phyloP scores from a whole-genome alignment of 2,329 filamentous ascomycete genomes.

The Talaromyces atroroseus region DNA sequence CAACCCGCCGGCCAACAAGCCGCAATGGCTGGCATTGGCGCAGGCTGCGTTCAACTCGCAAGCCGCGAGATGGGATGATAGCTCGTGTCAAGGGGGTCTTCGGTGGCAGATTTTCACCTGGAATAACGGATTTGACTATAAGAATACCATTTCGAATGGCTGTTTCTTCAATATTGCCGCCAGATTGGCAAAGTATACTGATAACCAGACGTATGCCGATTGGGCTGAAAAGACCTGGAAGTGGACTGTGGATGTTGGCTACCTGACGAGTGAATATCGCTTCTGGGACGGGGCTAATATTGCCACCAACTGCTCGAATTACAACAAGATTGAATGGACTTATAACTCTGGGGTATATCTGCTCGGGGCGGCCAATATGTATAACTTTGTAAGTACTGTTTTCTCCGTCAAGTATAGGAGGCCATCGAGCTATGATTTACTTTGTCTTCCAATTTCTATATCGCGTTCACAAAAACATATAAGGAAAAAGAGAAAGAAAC shows the following conservation, averaged over 20 bases:
- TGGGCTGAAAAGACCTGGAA: slow-evolving; percentile 59
- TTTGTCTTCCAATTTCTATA: neutral
- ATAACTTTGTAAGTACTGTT: slow-evolving; percentile 49
- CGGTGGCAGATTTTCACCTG: slow-evolving; percentile 75
- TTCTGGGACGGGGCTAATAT: slow-evolving; percentile 37
- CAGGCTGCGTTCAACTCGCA: slow-evolving; percentile 70
- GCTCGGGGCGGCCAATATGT: slow-evolving; percentile 61
- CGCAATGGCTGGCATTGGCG: slow-evolving; percentile 51
- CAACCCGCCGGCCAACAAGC: slow-evolving; percentile 20
- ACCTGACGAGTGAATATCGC: slow-evolving; percentile 9
- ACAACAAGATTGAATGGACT: slow-evolving; percentile 59
- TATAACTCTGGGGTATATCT: slow-evolving; percentile 60
- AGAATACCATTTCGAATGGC: slow-evolving; percentile 75
- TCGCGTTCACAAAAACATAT: no score
- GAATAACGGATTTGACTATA: slow-evolving; percentile 77
- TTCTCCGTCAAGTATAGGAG: no score
- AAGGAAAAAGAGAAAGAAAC: no score
- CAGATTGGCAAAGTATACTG: slow-evolving; percentile 61
- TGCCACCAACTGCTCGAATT: slow-evolving; percentile 53
- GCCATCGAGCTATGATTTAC: neutral
- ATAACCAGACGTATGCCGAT: slow-evolving; percentile 59
- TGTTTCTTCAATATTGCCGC: slow-evolving; percentile 78
- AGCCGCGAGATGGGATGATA: slow-evolving; percentile 62
- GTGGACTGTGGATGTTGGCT: slow-evolving; percentile 46
- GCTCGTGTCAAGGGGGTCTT: slow-evolving; percentile 64